Evolutionary conservation across 352 stramenopile species (phyloP).

Genomic region (Phytophthora ramorum): DNA sequence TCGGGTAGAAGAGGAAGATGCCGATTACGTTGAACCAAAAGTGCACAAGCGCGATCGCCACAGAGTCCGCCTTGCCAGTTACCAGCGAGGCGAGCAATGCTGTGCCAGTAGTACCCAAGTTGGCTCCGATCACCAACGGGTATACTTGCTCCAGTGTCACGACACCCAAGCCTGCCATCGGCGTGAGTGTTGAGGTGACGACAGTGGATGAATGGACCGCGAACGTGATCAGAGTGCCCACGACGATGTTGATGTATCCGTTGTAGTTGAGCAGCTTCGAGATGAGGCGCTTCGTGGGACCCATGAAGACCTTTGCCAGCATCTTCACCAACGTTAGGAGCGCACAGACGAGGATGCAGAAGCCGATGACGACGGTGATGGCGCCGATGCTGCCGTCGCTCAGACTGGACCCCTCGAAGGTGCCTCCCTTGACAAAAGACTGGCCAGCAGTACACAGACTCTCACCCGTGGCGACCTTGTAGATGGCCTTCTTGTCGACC

Average conservation of each 20-base stretch:
- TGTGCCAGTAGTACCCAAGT: constrained; percentile 90
- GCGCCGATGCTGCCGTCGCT: constrained; percentile 11
- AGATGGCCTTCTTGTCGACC: constrained; percentile 42
- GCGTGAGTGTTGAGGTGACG: constrained; percentile 86
- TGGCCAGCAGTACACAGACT: constrained; percentile 16
- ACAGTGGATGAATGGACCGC: constrained; percentile 90
- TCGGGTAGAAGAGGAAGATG: constrained; percentile 90
- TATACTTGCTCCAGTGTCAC: constrained; percentile 89
- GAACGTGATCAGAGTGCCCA: constrained; percentile 84
- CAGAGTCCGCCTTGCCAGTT: constrained; percentile 64
- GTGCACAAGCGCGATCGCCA: constrained; percentile 89
- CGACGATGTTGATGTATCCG: constrained; percentile 84
- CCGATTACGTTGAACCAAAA: constrained; percentile 93
- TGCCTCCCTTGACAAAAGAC: constrained; percentile 41
- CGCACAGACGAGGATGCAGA: constrained; percentile 48
- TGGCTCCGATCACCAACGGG: constrained; percentile 89
- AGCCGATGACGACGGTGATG: constrained; percentile 46
- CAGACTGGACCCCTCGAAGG: constrained; percentile 29
- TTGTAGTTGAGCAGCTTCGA: constrained; percentile 87
- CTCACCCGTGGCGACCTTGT: constrained; percentile 35
- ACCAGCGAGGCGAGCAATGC: constrained; percentile 87
- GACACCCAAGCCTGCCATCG: constrained; percentile 85
- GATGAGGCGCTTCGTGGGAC: constrained; percentile 81
- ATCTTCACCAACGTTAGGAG: constrained; percentile 48
- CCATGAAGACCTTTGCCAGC: constrained; percentile 66